Percentiles rank a stretch among this genome's conserved stretches.
These are phyloP conservation scores for Pythium plurisporium DNA, from an alignment of 352 stramenopile species.

Conservation along the genomic window DNA sequence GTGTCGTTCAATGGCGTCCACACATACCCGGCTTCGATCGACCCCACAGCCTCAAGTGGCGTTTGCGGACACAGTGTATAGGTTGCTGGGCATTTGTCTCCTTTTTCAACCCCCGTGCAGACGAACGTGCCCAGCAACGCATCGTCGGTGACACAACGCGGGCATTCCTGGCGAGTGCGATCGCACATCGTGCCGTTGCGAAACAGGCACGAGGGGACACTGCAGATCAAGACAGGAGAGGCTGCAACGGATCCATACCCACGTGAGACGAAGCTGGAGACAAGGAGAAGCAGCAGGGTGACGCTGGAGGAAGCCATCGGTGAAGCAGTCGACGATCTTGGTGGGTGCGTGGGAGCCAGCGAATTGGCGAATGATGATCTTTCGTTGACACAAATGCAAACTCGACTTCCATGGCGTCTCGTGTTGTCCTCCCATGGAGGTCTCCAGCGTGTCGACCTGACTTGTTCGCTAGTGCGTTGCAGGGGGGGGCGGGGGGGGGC, in stretches of 20 bases:
- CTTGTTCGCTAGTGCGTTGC: no score
- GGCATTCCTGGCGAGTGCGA: not conserved
- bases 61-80: not conserved
- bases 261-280: not conserved
- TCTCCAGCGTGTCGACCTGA: no score
- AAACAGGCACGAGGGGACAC: not conserved
- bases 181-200: conserved; percentile 4
- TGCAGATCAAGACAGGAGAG: not conserved
- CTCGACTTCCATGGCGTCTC: not conserved
- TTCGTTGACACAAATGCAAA: not conserved
- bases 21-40: not conserved
- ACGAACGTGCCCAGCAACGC: not conserved
- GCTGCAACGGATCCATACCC: not conserved
- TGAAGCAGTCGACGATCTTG: no score
- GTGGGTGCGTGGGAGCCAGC: not conserved
- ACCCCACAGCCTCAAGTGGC: not conserved
- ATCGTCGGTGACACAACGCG: not conserved
- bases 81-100: not conserved
- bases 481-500: no score
- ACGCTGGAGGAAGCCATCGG: not conserved
- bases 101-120: not conserved
- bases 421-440: not conserved
- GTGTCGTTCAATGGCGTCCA: not conserved
- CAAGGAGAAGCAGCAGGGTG: not conserved
- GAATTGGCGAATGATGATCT: not conserved